Conservation (phyloP, 208 protist species). For the Leptomonas pyrrhocoris region DNA sequence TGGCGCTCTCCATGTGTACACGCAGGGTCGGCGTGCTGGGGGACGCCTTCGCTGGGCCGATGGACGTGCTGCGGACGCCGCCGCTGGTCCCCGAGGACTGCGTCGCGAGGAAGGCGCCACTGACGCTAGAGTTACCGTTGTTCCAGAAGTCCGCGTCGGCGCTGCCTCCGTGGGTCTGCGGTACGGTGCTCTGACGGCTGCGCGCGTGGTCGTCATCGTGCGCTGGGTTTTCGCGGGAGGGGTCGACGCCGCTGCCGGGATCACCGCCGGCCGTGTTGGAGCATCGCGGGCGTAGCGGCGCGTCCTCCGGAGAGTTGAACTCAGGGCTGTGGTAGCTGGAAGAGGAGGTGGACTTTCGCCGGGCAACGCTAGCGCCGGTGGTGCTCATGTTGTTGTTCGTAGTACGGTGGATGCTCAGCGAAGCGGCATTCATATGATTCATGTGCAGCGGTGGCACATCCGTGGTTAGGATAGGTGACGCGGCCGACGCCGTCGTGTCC, state of each 20-base stretch:
- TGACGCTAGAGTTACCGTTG: slow-evolving; percentile 13
- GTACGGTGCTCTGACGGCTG: slow-evolving; percentile 15
- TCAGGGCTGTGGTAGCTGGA: slow-evolving; percentile 11
- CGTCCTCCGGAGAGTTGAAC: slow-evolving; percentile 28
- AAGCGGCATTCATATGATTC: not conserved
- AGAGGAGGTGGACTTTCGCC: not conserved
- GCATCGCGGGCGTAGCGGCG: slow-evolving; percentile 15
- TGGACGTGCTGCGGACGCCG: slow-evolving; percentile 1
- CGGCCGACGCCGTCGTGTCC: not conserved
- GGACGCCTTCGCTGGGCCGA: slow-evolving; percentile 2
- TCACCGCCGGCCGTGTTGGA: not conserved
- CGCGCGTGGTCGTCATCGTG: slow-evolving; percentile 25
- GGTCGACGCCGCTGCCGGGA: slow-evolving; percentile 8
- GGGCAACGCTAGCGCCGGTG: not conserved
- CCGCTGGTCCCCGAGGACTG: not conserved
- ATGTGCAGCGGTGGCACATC: slow-evolving; percentile 32
- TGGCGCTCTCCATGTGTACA: slow-evolving; percentile 53
- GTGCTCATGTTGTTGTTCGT: slow-evolving; percentile 4
- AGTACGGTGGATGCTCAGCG: too few species aligned
- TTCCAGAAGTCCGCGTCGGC: slow-evolving; percentile 2
- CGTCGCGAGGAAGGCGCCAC: not conserved
- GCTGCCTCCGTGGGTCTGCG: slow-evolving; percentile 10
- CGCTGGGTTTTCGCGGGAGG: slow-evolving; percentile 2
- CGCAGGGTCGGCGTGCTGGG: slow-evolving; percentile 4
- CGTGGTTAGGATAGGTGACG: slow-evolving; percentile 2